Percentiles rank a stretch among this genome's conserved stretches.
phyloP scores from a whole-genome alignment of 805 yeast genomes.

The Scheffersomyces spartinae region DNA sequence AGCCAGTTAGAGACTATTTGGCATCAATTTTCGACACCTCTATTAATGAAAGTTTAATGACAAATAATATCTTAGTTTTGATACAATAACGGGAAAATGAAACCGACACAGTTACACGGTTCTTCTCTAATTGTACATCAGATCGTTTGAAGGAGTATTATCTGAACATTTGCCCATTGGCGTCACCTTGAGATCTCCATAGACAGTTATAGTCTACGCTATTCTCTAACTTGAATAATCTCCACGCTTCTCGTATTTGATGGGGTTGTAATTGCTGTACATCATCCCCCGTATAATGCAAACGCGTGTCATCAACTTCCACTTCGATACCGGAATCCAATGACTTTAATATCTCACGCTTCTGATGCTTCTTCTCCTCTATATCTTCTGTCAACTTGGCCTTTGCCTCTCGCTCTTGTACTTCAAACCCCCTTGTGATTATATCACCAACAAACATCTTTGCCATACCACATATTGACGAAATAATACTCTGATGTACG shows the following conservation, averaged over 20 bases:
- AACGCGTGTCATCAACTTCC: constrained; percentile 15
- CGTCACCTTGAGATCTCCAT: constrained; percentile 62
- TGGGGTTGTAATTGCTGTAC: constrained; percentile 66
- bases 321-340: constrained; percentile 26
- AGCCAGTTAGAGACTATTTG: too few species aligned
- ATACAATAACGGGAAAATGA: too few species aligned
- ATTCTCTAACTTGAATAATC: constrained; percentile 57
- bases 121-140: too few species aligned
- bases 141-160: too few species aligned
- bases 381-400: constrained; percentile 23
- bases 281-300: constrained; percentile 27
- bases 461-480: constrained; percentile 75
- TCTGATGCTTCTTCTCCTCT: constrained; percentile 27
- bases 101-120: too few species aligned
- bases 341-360: constrained; percentile 20
- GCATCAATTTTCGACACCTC: too few species aligned
- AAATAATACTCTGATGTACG: constrained; percentile 68
- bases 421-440: constrained; percentile 67
- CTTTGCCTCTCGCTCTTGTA: constrained; percentile 47
- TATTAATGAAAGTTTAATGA: too few species aligned
- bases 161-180: constrained; percentile 61
- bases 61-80: too few species aligned
- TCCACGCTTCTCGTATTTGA: constrained; percentile 83
- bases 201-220: constrained; percentile 50
- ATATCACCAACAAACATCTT: constrained; percentile 87